These are phyloP conservation scores for Naganishia friedmannii DNA, from an alignment of 768 basidiomycete genomes.

Conservation along the genomic window DNA sequence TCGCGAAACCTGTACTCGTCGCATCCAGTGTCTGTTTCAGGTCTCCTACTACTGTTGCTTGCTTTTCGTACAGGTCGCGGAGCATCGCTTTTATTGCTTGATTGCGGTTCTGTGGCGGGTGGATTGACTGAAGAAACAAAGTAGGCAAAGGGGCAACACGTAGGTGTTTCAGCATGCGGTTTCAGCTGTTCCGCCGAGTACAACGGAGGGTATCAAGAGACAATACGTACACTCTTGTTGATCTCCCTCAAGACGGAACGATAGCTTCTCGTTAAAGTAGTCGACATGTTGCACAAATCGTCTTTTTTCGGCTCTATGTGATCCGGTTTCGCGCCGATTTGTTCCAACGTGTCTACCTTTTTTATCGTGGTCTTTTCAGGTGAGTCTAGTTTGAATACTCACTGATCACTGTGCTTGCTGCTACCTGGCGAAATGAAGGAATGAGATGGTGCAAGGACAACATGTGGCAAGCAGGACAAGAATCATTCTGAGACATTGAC, in stretches of 20 bases:
- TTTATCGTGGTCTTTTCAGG: neutral
- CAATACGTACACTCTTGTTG: constrained; percentile 26
- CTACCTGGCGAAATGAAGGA: neutral
- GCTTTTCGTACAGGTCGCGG: constrained; percentile 22
- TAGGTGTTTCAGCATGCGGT: neutral
- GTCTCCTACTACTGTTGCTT: neutral
- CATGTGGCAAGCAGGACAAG: neutral
- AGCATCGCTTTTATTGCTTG: constrained; percentile 24
- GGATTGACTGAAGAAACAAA: constrained; percentile 20
- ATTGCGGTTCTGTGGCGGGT: constrained; percentile 27
- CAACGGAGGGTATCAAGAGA: neutral
- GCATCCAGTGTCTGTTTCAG: neutral
- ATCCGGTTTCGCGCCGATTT: neutral
- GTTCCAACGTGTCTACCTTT: neutral
- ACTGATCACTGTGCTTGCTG: neutral
- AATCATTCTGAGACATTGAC: constrained; percentile 14
- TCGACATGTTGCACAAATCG: constrained; percentile 4
- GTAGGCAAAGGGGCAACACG: neutral
- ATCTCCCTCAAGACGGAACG: constrained; percentile 27
- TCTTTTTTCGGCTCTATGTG: neutral
- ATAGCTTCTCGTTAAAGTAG: constrained; percentile 23
- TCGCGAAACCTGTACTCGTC: constrained; percentile 22
- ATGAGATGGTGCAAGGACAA: neutral
- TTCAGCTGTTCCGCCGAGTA: too few relatives aligned
- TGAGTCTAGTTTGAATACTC: neutral